Percentiles rank a stretch among this genome's conserved stretches.
These are phyloP conservation scores for Fragosphaeria purpurea DNA, from an alignment of 2,329 filamentous ascomycete genomes.

Conservation along the genomic window DNA sequence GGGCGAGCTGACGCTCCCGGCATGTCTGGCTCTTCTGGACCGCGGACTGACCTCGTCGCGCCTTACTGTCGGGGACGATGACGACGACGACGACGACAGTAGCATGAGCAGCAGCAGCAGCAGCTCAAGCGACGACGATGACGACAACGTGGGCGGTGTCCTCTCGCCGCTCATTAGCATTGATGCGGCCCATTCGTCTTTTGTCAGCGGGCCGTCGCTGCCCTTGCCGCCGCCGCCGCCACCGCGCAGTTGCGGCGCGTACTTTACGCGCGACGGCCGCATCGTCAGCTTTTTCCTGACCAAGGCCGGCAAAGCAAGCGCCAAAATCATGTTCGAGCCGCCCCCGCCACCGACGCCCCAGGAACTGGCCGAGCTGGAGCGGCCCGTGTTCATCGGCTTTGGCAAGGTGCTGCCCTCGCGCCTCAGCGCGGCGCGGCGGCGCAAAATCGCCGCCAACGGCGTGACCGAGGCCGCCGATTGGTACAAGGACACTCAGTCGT, in stretches of 20 bases:
- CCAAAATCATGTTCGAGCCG: slow-evolving; percentile 34
- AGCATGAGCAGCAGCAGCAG: not conserved
- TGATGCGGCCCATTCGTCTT: not conserved
- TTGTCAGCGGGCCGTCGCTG: not conserved
- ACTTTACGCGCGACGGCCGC: slow-evolving; percentile 52
- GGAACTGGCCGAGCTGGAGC: slow-evolving; percentile 10
- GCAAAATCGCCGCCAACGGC: slow-evolving; percentile 38
- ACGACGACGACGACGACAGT: slow-evolving; percentile 42
- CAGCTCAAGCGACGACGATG: slow-evolving; percentile 49
- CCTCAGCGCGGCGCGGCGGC: slow-evolving; percentile 24
- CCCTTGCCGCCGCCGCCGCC: slow-evolving; percentile 39
- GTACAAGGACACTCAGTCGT: slow-evolving; percentile 20
- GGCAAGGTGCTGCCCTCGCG: slow-evolving; percentile 10
- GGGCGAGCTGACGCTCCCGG: slow-evolving; percentile 51
- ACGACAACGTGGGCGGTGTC: slow-evolving; percentile 45
- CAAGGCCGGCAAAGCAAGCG: slow-evolving; percentile 50
- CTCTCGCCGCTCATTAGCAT: not conserved
- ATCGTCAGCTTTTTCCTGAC: slow-evolving; percentile 61
- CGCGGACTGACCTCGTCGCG: slow-evolving; percentile 33
- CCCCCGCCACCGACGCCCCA: slow-evolving; percentile 24
- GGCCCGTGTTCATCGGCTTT: slow-evolving; percentile 15
- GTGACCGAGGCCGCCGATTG: slow-evolving; percentile 29
- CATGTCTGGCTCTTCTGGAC: slow-evolving; percentile 51
- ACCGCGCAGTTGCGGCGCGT: slow-evolving; percentile 48
- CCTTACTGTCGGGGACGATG: slow-evolving; percentile 41